Evolutionary conservation across 306 rosid genomes (phyloP).

Genomic region (Echinosophora koreensis): DNA sequence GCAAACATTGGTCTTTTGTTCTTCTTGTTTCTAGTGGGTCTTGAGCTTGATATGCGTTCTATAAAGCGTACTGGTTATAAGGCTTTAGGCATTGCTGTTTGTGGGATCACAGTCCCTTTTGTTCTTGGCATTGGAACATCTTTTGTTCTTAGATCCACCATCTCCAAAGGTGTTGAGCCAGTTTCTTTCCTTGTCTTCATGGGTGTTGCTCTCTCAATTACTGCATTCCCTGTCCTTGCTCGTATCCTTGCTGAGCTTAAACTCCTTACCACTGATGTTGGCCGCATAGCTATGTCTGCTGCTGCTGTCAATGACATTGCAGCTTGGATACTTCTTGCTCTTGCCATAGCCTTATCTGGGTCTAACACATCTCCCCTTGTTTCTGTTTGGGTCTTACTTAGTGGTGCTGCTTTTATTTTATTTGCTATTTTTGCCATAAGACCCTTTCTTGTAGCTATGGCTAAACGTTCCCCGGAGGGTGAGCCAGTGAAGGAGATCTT

Average conservation of each 20-base stretch:
- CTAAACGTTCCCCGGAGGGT: conserved; percentile 63
- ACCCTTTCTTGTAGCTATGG: conserved; percentile 63
- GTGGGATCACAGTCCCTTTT: conserved; percentile 70
- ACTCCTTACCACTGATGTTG: conserved; percentile 77
- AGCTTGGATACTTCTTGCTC: conserved; percentile 82
- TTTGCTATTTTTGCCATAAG: conserved; percentile 49
- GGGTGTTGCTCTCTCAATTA: conserved; percentile 81
- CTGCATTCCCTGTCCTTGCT: conserved; percentile 80
- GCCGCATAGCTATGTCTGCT: conserved; percentile 78
- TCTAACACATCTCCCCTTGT: conserved; percentile 51
- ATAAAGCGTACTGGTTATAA: conserved; percentile 60
- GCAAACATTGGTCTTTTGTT: conserved; percentile 73
- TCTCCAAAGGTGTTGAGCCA: conserved; percentile 53
- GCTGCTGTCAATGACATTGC: conserved; percentile 80
- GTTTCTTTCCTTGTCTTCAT: conserved; percentile 71
- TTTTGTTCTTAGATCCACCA: conserved; percentile 56
- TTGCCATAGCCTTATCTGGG: conserved; percentile 75
- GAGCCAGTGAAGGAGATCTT: conserved; percentile 76
- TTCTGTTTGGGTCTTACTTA: conserved; percentile 70
- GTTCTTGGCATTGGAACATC: conserved; percentile 76
- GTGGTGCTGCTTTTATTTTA: conserved; percentile 53
- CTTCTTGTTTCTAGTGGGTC: conserved; percentile 76
- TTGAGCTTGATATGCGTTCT: conserved; percentile 71
- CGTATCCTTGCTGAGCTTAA: conserved; percentile 84
- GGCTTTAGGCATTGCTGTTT: conserved; percentile 61